Percentiles rank a stretch among this genome's conserved stretches.
phyloP scores from a whole-genome alignment of 2,329 filamentous ascomycete genomes.

The Elsinoe ampelina region DNA sequence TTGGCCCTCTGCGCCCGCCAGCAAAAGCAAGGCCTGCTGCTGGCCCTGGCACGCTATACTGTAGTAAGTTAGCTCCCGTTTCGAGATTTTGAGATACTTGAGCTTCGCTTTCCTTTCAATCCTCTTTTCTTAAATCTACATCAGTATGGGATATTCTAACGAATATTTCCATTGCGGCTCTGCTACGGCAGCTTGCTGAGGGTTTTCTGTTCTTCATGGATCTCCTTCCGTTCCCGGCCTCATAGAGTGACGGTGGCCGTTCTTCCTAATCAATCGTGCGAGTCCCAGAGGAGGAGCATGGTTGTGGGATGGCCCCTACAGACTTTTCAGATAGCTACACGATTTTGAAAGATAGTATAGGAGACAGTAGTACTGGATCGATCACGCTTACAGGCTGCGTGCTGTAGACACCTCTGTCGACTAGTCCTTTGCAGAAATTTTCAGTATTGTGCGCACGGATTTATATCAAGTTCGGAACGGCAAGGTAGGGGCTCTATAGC shows the following conservation, averaged over 20 bases:
- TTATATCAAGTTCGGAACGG: no score
- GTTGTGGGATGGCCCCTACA: conserved; percentile 37
- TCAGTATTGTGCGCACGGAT: no score
- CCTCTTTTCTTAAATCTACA: conserved; percentile 14
- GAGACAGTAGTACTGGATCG: no score
- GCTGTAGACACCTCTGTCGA: no score
- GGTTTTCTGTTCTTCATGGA: conserved; percentile 28
- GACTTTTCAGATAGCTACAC: background rate
- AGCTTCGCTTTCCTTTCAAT: background rate
- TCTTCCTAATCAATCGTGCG: conserved; percentile 34
- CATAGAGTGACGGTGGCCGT: conserved; percentile 31
- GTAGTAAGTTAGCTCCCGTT: no score
- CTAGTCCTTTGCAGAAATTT: no score
- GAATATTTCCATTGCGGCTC: conserved; percentile 27
- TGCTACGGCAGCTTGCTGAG: conserved; percentile 36
- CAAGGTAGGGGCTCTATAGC: background rate
- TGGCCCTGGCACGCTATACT: no score
- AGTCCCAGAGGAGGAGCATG: conserved; percentile 27
- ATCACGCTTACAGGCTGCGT: no score
- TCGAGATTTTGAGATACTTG: conserved; percentile 12
- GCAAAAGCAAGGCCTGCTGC: no score
- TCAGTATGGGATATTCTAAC: conserved; percentile 21
- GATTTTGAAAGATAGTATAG: background rate
- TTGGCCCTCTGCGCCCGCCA: no score
- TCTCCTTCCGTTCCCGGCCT: conserved; percentile 37